Evolutionary conservation across 129 eudicot genomes (phyloP), one percentile per base, ranked within the genome.

Genomic region (Flaveria bidentis): DNA sequence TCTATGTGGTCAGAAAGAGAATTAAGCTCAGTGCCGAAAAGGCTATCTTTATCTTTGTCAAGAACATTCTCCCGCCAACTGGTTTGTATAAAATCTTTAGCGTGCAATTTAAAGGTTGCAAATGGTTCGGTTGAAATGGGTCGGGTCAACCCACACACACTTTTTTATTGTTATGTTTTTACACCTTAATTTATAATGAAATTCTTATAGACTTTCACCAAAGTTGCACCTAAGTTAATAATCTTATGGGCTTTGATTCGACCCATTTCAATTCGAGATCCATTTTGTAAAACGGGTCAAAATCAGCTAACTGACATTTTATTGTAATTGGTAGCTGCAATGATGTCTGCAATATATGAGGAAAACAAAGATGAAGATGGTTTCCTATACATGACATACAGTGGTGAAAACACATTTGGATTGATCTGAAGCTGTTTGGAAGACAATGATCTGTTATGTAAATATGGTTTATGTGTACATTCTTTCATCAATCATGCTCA

Each of bases 391-490:
- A 90, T 93, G 98, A 90, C 98, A 2, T 93, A 93, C 88, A 90
- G 98, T 18, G 98, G 98, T 0, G 98, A 93, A 96, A 93, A 93
- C 82, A 93, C 98, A 6, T 93, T 93, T 67, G 98, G 98, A 78
- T 81, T 57, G 71, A 58, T 67, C 84, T 90, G 88, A 87, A 86
- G 74, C 60, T 62, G 42, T 41, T 28, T 61, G 18, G n/a, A 73
- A 22, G 77, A 33, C 20, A 14, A 55, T 7, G 55, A 55, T 55
- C 57, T 18, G 25, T 46, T 39, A 69, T 87, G 92, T 90, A 84
- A 81, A 90, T 90, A 85, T 61, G 83, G 79, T 58, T 63, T 60
- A 26, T 74, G 56, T 49, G 78, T 63, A 63, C 69, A 63, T 63
- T 63, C 69, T 63, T 63, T 30, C 1, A 30, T 63, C 46, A 63